Conservation (phyloP, 441 rosid species). For the Geranium incanum region DNA sequence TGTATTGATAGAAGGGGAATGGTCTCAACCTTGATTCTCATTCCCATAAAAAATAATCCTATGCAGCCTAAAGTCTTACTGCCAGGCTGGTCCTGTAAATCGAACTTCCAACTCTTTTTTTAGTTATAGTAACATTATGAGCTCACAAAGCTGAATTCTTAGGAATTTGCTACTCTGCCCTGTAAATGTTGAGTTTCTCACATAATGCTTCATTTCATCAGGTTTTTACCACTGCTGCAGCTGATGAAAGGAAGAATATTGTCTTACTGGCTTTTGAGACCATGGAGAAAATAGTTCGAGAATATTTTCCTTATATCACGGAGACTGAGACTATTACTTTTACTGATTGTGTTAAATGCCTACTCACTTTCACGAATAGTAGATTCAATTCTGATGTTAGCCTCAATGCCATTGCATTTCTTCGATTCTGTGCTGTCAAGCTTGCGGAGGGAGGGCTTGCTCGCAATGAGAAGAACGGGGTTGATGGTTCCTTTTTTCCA, state of each 20-base stretch:
- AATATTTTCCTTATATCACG: conserved; percentile 83
- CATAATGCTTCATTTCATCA: conserved; percentile 28
- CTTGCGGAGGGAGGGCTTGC: conserved; percentile 94
- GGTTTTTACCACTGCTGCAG: conserved; percentile 90
- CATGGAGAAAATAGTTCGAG: conserved; percentile 95
- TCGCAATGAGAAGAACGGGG: conserved; percentile 27
- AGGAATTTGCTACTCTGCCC: neutral
- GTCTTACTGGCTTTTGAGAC: conserved; percentile 91
- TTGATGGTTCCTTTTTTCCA: conserved; percentile 28
- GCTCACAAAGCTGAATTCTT: too few species aligned
- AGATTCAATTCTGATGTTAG: conserved; percentile 87
- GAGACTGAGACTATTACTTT: conserved; percentile 90
- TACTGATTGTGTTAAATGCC: conserved; percentile 96
- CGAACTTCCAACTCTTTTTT: too few species aligned
- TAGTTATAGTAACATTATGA: too few species aligned
- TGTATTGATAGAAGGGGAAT: too few species aligned
- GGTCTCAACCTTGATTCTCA: too few species aligned
- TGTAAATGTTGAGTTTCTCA: neutral
- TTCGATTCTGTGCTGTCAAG: conserved; percentile 91
- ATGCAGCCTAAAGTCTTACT: too few species aligned
- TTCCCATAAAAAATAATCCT: too few species aligned
- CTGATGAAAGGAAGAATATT: conserved; percentile 81
- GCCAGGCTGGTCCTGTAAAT: too few species aligned
- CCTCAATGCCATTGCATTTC: conserved; percentile 96
- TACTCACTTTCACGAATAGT: conserved; percentile 85